Percentiles rank a stretch among this genome's conserved stretches.
Evolutionary conservation across 176 grass and related monocot species (phyloP).

Genomic region (Paspalum notatum): DNA sequence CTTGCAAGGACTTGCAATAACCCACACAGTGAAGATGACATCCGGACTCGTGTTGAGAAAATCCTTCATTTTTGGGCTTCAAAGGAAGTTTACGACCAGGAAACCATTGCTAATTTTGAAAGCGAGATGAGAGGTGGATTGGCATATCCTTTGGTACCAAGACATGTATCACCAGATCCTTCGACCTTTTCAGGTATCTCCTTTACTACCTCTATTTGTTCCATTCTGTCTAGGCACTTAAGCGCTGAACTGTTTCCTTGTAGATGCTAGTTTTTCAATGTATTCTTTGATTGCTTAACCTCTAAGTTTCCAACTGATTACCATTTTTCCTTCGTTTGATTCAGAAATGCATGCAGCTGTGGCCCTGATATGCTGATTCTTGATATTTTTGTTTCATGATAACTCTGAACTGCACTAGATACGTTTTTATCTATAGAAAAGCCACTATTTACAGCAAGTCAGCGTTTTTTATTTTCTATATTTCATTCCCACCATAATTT

Average conservation of each 20-base stretch:
- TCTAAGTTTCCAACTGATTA: not conserved
- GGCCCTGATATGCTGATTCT: not conserved
- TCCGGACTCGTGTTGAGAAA: conserved; percentile 73
- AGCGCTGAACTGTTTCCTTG: not conserved
- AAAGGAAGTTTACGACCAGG: conserved; percentile 88
- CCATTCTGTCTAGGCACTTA: not conserved
- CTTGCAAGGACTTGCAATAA: conserved; percentile 85
- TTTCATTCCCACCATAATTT: conserved; percentile 22
- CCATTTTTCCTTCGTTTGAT: conserved; percentile 19
- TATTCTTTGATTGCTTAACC: not conserved
- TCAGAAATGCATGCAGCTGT: not conserved
- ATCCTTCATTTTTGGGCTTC: conserved; percentile 96
- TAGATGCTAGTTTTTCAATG: not conserved
- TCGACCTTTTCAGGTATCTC: conserved; percentile 42
- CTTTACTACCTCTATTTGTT: conserved; percentile 3
- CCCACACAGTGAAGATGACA: conserved; percentile 66
- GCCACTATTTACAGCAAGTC: not conserved
- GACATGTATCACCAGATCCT: conserved; percentile 60
- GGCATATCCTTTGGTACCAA: conserved; percentile 32
- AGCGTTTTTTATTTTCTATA: conserved; percentile 1
- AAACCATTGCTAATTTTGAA: conserved; percentile 68
- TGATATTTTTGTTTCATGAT: not conserved
- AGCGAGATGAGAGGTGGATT: conserved; percentile 77
- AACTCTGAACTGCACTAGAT: not conserved
- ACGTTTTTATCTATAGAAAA: not conserved